Conservation (phyloP, 2,329 filamentous ascomycete species). For the Phialophora verrucosa region DNA sequence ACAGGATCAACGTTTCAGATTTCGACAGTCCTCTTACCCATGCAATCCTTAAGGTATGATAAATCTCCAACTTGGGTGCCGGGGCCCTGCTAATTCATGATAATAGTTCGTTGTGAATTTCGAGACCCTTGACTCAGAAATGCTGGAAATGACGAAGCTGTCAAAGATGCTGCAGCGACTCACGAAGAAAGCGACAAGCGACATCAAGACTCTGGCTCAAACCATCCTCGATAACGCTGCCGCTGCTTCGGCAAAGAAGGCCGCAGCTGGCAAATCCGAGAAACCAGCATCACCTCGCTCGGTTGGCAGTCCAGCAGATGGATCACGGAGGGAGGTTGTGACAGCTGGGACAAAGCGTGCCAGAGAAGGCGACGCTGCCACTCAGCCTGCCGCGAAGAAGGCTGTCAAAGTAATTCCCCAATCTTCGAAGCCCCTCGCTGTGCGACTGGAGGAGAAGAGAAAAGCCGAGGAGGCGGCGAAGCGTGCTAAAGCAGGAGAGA, state of each 20-base stretch:
- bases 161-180: slow-evolving; percentile 63
- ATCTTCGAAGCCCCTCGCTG: slow-evolving; percentile 41
- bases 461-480: slow-evolving; percentile 35
- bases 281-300: slow-evolving; percentile 42
- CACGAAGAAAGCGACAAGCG: slow-evolving; percentile 64
- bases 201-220: slow-evolving; percentile 61
- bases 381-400: slow-evolving; percentile 48
- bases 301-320: slow-evolving; percentile 26
- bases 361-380: slow-evolving; percentile 30
- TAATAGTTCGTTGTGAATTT: slow-evolving; percentile 60
- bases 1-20: slow-evolving; percentile 56
- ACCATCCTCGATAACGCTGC: slow-evolving; percentile 59
- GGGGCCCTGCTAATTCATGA: slow-evolving; percentile 37
- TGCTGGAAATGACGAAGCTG: slow-evolving; percentile 65
- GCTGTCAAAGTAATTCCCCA: slow-evolving; percentile 43
- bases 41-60: slow-evolving; percentile 54
- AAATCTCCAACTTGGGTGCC: slow-evolving; percentile 1
- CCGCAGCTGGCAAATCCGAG: slow-evolving; percentile 46
- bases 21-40: slow-evolving; percentile 52
- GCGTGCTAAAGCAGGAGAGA: slow-evolving; percentile 28
- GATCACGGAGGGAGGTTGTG: slow-evolving; percentile 21
- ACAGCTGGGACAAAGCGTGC: slow-evolving; percentile 26
- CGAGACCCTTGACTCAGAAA: slow-evolving; percentile 62
- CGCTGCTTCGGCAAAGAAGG: slow-evolving; percentile 50
- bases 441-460: slow-evolving; percentile 38